Evolutionary conservation across 257 asterid species (phyloP).

Genomic region (Striga asiatica): DNA sequence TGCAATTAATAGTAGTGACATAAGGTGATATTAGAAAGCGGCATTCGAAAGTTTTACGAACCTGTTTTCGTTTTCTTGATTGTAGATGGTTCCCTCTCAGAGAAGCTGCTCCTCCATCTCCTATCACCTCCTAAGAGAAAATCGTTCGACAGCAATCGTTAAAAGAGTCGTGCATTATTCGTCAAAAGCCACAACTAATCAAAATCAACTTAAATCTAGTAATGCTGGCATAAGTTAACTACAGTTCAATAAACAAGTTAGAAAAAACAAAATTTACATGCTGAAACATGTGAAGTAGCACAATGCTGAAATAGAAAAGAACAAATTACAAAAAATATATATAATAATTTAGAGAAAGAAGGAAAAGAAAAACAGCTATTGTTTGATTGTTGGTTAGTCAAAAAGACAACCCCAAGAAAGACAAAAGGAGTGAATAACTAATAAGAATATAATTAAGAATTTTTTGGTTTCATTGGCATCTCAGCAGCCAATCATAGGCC

Average conservation of each 20-base stretch:
- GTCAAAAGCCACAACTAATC: too few relatives aligned
- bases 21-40: constrained; percentile 7
- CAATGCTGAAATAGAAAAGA: not conserved
- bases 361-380: not conserved
- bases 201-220: too few relatives aligned
- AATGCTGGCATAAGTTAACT: too few relatives aligned
- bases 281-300: too few relatives aligned
- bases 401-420: constrained; percentile 25
- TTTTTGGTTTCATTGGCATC: constrained; percentile 14
- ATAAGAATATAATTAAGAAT: constrained; percentile 13
- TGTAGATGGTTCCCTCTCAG: constrained; percentile 73
- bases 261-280: too few relatives aligned
- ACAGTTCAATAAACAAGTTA: too few relatives aligned
- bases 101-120: constrained; percentile 76
- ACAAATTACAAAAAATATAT: not conserved
- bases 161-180: too few relatives aligned
- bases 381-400: constrained; percentile 10
- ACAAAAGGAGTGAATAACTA: constrained; percentile 19
- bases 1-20: too few relatives aligned
- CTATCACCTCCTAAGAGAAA: constrained; percentile 45
- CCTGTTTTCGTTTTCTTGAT: constrained; percentile 78
- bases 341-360: not conserved
- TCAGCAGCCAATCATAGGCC: constrained; percentile 21
- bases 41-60: constrained; percentile 8
- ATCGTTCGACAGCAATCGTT: constrained; percentile 17